Conservation (phyloP, 176 grass and related monocot species). For the Triticum turgidum region DNA sequence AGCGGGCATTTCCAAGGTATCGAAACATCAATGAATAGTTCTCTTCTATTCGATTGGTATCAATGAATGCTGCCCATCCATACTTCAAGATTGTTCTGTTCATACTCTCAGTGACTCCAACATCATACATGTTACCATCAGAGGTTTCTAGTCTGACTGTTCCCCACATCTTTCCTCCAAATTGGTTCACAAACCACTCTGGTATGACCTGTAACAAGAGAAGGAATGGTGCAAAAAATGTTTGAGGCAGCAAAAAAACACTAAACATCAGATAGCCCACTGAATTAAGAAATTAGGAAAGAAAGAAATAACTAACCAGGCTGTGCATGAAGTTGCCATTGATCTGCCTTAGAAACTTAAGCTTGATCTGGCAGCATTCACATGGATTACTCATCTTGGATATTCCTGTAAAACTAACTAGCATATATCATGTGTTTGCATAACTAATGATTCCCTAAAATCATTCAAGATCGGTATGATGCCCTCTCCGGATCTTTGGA, state of each 20-base stretch:
- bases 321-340: slow-evolving; percentile 13
- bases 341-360: neutral
- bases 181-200: slow-evolving; percentile 41
- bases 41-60: slow-evolving; percentile 32
- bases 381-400: neutral
- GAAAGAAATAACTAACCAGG: neutral
- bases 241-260: neutral
- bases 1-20: slow-evolving; percentile 8
- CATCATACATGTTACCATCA: slow-evolving; percentile 19
- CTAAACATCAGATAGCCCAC: neutral
- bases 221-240: neutral
- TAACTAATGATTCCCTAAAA: too few species aligned
- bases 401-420: neutral
- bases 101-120: neutral
- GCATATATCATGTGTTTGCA: neutral
- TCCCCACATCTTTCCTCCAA: slow-evolving; percentile 25
- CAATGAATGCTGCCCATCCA: slow-evolving; percentile 54
- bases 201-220: slow-evolving; percentile 41
- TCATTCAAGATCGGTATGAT: too few species aligned
- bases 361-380: neutral
- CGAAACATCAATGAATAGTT: slow-evolving; percentile 43
- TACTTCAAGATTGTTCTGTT: neutral
- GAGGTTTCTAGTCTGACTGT: slow-evolving; percentile 35
- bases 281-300: neutral
- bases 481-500: too few species aligned